Conservation (phyloP, 331 rosid species). For the Rhamnella rubrinervis region DNA sequence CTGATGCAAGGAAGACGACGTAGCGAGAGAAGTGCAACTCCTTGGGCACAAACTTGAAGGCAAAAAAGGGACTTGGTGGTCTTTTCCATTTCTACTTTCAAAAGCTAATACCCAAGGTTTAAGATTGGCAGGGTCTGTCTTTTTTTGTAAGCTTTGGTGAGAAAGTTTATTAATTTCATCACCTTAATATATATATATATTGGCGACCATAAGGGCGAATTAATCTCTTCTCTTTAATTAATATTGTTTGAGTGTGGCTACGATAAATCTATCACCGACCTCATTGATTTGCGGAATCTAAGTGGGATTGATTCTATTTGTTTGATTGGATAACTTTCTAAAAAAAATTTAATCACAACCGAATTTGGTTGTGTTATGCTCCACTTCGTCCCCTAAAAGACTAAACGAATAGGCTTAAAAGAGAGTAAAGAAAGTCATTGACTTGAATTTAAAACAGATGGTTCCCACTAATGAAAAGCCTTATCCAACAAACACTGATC, state of each 20-base stretch:
- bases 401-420: not conserved
- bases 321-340: not conserved
- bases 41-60: conserved; percentile 58
- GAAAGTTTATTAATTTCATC: not conserved
- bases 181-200: too few relatives aligned
- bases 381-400: conserved; percentile 10
- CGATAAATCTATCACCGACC: too few relatives aligned
- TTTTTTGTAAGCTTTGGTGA: not conserved
- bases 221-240: conserved; percentile 10
- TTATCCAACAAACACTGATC: too few relatives aligned
- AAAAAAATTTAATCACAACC: not conserved
- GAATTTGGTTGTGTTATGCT: conserved; percentile 4
- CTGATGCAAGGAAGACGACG: conserved; percentile 57
- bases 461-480: not conserved
- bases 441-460: not conserved
- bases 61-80: conserved; percentile 60
- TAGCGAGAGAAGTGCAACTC: conserved; percentile 58
- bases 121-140: conserved; percentile 17
- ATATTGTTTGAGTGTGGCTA: not conserved
- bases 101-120: conserved; percentile 39
- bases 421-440: not conserved
- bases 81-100: conserved; percentile 40
- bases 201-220: too few relatives aligned
- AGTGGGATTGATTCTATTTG: conserved; percentile 7
- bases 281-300: not conserved